These are phyloP conservation scores for Xylariaceae sp. DNA, from an alignment of 2,329 filamentous ascomycete genomes.

Conservation along the genomic window DNA sequence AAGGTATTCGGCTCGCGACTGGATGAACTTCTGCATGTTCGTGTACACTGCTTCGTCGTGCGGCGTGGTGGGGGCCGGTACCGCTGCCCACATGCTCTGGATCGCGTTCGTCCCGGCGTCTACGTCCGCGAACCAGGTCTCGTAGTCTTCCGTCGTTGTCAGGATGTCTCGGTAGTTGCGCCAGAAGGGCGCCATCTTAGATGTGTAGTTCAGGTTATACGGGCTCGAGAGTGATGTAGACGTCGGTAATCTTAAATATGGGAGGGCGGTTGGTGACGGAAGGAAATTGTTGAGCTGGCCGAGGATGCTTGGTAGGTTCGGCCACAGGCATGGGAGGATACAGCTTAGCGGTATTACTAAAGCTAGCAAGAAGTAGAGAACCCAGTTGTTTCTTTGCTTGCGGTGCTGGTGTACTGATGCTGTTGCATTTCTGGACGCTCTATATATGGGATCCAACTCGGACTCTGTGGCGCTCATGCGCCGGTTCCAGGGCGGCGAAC, in stretches of 20 bases:
- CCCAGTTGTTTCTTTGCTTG: too few species aligned
- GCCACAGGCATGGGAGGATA: too few species aligned
- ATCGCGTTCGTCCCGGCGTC: slow-evolving; percentile 14
- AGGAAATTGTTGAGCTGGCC: too few species aligned
- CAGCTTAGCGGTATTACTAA: too few species aligned
- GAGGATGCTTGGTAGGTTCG: too few species aligned
- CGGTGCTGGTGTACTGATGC: not conserved
- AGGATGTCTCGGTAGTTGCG: slow-evolving; percentile 7
- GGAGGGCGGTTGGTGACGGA: too few species aligned
- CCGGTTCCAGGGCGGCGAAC: too few species aligned
- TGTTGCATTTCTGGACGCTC: not conserved
- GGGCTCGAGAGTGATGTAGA: not conserved
- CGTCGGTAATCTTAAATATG: not conserved
- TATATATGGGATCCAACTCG: not conserved
- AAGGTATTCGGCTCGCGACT: not conserved
- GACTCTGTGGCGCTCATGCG: not conserved
- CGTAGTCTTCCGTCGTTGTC: slow-evolving; percentile 8
- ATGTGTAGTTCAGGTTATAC: not conserved
- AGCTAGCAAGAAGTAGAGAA: too few species aligned
- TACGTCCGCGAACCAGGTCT: slow-evolving; percentile 17
- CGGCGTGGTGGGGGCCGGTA: not conserved
- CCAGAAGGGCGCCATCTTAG: slow-evolving; percentile 15
- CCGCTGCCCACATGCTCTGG: slow-evolving; percentile 1
- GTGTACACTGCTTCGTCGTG: not conserved
- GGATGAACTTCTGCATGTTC: not conserved